Conservation (phyloP, 2,329 filamentous ascomycete genomes). For the Aspergillus tubingensis region DNA sequence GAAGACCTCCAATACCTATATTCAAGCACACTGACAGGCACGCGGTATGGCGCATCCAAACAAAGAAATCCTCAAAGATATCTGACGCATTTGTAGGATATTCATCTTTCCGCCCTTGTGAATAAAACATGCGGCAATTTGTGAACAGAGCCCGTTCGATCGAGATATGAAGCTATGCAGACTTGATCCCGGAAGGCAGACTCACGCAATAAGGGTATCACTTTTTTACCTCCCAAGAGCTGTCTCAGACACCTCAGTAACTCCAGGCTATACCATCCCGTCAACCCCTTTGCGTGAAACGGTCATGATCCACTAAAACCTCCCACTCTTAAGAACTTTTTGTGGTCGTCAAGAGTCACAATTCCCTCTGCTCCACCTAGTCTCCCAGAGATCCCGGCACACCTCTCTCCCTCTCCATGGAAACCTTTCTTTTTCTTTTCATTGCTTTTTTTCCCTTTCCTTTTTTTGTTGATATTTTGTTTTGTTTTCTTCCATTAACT, state of each 20-base stretch:
- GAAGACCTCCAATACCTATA: conserved; percentile 31
- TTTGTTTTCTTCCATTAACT: conserved; percentile 17
- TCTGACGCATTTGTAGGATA: conserved; percentile 32
- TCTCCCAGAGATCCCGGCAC: background rate
- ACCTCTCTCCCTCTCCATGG: background rate
- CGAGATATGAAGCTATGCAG: conserved; percentile 41
- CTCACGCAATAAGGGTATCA: conserved; percentile 47
- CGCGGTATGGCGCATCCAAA: conserved; percentile 24
- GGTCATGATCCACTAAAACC: conserved; percentile 32
- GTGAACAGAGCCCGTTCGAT: conserved; percentile 31
- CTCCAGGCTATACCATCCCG: conserved; percentile 39
- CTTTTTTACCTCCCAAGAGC: conserved; percentile 40
- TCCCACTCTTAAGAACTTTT: conserved; percentile 26
- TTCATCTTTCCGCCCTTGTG: conserved; percentile 25
- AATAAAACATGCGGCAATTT: conserved; percentile 30
- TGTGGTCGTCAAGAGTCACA: conserved; percentile 27
- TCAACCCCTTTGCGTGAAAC: conserved; percentile 30
- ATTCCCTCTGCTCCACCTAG: conserved; percentile 8
- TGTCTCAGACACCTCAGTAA: conserved; percentile 44
- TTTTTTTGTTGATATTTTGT: conserved; percentile 12
- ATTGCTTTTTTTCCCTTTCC: background rate
- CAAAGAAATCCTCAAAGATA: conserved; percentile 31
- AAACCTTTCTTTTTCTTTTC: conserved; percentile 7
- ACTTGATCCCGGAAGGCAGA: conserved; percentile 41
- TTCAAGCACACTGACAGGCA: conserved; percentile 28